These are phyloP conservation scores for Salvia splendens DNA, from an alignment of 257 asterid species.

Conservation along the genomic window DNA sequence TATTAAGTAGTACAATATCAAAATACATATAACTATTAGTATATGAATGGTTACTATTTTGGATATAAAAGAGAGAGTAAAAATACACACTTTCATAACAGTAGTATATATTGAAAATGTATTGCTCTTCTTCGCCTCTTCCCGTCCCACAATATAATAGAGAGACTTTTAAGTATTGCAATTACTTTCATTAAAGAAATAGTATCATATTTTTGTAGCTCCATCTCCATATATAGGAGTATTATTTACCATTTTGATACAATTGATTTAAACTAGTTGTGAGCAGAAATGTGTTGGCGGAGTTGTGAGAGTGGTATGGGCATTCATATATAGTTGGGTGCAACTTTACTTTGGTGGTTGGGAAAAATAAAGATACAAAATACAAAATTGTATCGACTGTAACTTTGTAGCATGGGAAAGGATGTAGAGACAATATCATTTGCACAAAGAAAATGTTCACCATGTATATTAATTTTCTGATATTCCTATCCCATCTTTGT, in stretches of 20 bases:
- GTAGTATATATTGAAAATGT: background rate
- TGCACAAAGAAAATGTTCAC: conserved; percentile 38
- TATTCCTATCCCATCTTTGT: conserved; percentile 48
- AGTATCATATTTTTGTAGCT: background rate
- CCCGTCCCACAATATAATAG: background rate
- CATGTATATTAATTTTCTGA: conserved; percentile 27
- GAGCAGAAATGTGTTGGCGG: conserved; percentile 2
- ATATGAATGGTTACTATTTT: no score
- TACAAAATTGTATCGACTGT: conserved; percentile 26
- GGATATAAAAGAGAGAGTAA: no score
- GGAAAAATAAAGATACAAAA: background rate
- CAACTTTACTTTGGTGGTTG: background rate
- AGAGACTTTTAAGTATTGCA: conserved; percentile 6
- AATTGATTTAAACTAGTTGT: conserved; percentile 14
- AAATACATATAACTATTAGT: no score
- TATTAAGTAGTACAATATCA: no score
- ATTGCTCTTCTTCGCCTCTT: no score
- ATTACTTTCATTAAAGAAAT: background rate
- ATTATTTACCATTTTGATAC: background rate
- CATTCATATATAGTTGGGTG: conserved; percentile 14
- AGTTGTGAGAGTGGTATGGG: conserved; percentile 22
- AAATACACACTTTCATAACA: background rate
- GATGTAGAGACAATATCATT: conserved; percentile 48
- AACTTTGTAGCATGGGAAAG: conserved; percentile 40
- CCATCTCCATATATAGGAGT: background rate